Evolutionary conservation across 129 eudicot species (phyloP).

Genomic region (Centaurea solstitialis): DNA sequence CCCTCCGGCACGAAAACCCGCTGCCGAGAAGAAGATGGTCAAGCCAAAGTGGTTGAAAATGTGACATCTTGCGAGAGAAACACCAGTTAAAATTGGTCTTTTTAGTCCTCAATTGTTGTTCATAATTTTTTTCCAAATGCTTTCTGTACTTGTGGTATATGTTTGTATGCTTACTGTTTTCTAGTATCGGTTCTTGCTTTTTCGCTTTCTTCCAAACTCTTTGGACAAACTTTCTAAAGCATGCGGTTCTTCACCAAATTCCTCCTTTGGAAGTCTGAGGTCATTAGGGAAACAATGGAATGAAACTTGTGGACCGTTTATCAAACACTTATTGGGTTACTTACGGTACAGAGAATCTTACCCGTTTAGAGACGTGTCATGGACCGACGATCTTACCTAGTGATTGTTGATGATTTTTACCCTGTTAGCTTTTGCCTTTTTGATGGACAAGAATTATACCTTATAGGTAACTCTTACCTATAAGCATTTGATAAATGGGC

Average conservation of each 20-base stretch:
- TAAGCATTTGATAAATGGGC: too few species aligned
- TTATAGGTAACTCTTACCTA: too few species aligned
- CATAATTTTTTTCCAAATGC: not conserved
- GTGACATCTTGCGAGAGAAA: constrained; percentile 34
- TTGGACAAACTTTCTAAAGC: not conserved
- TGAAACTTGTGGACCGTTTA: not conserved
- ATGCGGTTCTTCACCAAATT: not conserved
- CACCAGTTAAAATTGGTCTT: not conserved
- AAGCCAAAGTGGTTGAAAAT: constrained; percentile 91
- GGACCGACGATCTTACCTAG: not conserved
- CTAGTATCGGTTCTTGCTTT: not conserved
- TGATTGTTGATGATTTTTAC: too few species aligned
- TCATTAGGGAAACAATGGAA: not conserved
- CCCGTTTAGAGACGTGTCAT: not conserved
- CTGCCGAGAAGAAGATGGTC: constrained; percentile 53
- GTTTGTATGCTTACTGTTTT: not conserved
- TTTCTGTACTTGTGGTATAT: not conserved
- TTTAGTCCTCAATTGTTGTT: not conserved
- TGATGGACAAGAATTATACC: too few species aligned
- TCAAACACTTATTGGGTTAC: too few species aligned
- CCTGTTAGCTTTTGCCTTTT: too few species aligned
- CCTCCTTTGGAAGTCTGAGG: not conserved
- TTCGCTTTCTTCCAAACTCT: not conserved
- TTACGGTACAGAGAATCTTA: not conserved
- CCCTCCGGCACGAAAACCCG: constrained; percentile 42